A percentile compares a stretch with the other conserved stretches of the same genome.
These are phyloP conservation scores for Hanseniaspora jakobsenii DNA, from an alignment of 805 yeast genomes.

Conservation along the genomic window DNA sequence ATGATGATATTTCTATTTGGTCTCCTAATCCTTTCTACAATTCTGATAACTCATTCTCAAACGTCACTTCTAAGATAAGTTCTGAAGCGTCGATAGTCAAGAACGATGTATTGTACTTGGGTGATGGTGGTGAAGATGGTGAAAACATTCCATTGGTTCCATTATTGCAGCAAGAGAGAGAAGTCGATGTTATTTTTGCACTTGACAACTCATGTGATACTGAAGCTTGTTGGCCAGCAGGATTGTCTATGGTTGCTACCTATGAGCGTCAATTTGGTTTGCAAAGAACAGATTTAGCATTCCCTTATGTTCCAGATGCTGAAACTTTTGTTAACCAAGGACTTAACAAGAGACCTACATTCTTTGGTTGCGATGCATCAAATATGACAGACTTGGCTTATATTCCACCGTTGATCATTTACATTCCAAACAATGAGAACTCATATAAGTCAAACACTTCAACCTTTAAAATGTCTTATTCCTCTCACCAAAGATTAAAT, in stretches of 20 bases:
- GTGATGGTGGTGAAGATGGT: slow-evolving; percentile 62
- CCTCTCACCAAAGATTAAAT: slow-evolving; percentile 41
- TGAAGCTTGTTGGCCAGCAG: slow-evolving; percentile 51
- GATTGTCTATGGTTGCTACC: slow-evolving; percentile 44
- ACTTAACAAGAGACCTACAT: slow-evolving; percentile 57
- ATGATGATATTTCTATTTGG: slow-evolving; percentile 59
- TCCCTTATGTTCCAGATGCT: slow-evolving; percentile 71
- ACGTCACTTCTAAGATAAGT: slow-evolving; percentile 24
- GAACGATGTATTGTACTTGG: slow-evolving; percentile 39
- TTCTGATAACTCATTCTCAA: slow-evolving; percentile 24
- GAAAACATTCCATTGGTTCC: slow-evolving; percentile 58
- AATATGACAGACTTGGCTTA: slow-evolving; percentile 46
- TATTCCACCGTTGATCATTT: slow-evolving; percentile 66
- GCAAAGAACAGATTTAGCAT: slow-evolving; percentile 45
- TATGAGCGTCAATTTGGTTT: slow-evolving; percentile 48
- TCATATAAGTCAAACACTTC: slow-evolving; percentile 58
- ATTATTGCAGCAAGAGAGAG: slow-evolving; percentile 45
- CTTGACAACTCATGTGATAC: slow-evolving; percentile 60
- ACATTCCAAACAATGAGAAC: slow-evolving; percentile 61
- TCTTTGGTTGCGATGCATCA: slow-evolving; percentile 68
- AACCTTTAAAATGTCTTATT: slow-evolving; percentile 54
- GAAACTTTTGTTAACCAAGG: slow-evolving; percentile 47
- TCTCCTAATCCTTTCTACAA: slow-evolving; percentile 59
- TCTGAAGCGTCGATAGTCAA: slow-evolving; percentile 28
- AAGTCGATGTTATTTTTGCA: slow-evolving; percentile 54